A percentile compares a stretch with the other conserved stretches of the same genome.
phyloP scores from a whole-genome alignment of 208 protist species.

The Lotmaria passim region DNA sequence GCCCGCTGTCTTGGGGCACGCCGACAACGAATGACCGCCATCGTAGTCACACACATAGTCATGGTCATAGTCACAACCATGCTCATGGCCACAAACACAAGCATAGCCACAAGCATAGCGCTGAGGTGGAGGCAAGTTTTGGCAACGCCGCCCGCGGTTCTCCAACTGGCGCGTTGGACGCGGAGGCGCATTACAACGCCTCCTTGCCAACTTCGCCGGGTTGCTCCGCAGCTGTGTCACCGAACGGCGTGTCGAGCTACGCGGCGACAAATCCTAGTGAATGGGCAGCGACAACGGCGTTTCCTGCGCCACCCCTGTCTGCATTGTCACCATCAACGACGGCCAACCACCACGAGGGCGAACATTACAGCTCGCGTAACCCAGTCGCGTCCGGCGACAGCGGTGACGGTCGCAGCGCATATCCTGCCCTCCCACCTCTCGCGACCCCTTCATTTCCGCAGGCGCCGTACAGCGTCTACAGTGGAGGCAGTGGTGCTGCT shows the following conservation, averaged over 20 bases:
- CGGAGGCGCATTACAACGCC: not conserved
- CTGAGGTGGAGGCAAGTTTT: not conserved
- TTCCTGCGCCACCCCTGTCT: conserved; percentile 5
- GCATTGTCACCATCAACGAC: not conserved
- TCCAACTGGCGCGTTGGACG: not conserved
- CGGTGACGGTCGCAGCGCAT: not conserved
- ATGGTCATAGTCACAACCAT: conserved; percentile 3
- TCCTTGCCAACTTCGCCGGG: not conserved
- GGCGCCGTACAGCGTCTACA: not conserved
- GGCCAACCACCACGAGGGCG: not conserved
- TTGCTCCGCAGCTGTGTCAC: not conserved
- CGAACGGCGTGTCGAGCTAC: not conserved
- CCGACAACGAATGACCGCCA: conserved; percentile 3
- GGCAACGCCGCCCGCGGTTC: not conserved
- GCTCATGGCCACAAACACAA: conserved; percentile 1
- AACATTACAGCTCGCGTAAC: not conserved
- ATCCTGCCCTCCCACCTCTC: not conserved
- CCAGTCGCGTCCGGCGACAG: not conserved
- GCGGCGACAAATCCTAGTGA: not conserved
- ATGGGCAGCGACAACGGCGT: not conserved
- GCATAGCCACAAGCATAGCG: not conserved
- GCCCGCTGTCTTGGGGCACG: conserved; percentile 1
- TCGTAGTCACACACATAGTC: conserved; percentile 26
- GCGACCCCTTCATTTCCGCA: conserved; percentile 1
- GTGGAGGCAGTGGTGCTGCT: not conserved